These are phyloP conservation scores for Angomonas ambiguus DNA, from an alignment of 208 protist genomes.

Conservation along the genomic window DNA sequence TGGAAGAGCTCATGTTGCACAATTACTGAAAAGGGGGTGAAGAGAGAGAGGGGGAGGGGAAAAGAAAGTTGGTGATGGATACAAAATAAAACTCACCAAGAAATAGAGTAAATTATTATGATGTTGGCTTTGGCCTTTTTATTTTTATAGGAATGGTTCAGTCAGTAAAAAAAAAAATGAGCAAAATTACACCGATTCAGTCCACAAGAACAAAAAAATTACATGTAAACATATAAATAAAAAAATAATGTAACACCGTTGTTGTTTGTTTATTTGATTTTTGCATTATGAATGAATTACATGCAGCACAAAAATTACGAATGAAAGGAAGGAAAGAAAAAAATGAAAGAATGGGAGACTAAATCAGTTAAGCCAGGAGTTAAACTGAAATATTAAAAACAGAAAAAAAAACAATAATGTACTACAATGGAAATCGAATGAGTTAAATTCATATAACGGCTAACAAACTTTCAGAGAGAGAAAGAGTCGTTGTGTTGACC, in stretches of 20 bases:
- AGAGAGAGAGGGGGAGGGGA: slow-evolving; percentile 1
- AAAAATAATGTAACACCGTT: too few relatives aligned
- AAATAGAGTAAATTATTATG: too few relatives aligned
- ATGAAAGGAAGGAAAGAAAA: background rate
- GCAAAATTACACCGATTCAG: background rate
- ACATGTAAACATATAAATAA: background rate
- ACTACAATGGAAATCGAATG: background rate
- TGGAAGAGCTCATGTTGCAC: background rate
- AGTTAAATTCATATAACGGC: background rate
- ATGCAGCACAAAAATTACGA: too few relatives aligned
- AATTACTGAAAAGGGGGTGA: too few relatives aligned
- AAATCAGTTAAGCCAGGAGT: background rate
- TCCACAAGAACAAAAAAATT: background rate
- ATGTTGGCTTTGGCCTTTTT: too few relatives aligned
- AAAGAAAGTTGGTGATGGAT: slow-evolving; percentile 15
- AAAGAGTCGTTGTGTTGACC: background rate
- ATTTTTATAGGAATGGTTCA: too few relatives aligned
- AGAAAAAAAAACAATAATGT: slow-evolving; percentile 10
- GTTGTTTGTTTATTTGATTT: too few relatives aligned
- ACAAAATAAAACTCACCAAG: too few relatives aligned
- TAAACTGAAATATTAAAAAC: background rate
- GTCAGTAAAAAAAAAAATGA: too few relatives aligned
- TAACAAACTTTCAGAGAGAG: background rate
- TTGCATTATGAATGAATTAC: too few relatives aligned
- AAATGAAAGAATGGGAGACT: background rate